Percentiles rank a stretch among this genome's conserved stretches.
Evolutionary conservation across 2,329 filamentous ascomycete genomes (phyloP).

Genomic region (Fusarium sp.): DNA sequence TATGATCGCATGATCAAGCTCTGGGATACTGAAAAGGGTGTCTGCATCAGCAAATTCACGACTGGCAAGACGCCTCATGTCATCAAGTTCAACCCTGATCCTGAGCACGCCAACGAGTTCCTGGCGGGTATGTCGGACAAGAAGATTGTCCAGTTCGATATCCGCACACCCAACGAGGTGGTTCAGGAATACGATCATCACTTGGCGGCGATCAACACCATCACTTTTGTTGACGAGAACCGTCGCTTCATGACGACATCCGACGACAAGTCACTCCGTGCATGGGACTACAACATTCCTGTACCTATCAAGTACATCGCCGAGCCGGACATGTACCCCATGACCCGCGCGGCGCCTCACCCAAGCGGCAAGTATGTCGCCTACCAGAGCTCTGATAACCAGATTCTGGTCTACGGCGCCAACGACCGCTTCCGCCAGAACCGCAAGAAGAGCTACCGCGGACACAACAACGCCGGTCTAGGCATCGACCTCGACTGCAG

Average conservation of each 20-base stretch:
- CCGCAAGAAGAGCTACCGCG: conserved; percentile 93
- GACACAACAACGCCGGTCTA: conserved; percentile 95
- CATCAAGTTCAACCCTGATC: conserved; percentile 86
- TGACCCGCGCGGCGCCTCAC: conserved; percentile 84
- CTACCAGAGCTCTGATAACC: conserved; percentile 93
- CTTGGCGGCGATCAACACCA: conserved; percentile 95
- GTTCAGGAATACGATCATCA: conserved; percentile 99
- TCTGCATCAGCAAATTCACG: conserved; percentile 85
- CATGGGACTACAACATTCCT: conserved; percentile 98
- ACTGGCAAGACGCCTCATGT: conserved; percentile 96
- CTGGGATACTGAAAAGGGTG: conserved; percentile 96
- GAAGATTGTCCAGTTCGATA: conserved; percentile 98
- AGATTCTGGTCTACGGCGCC: conserved; percentile 93
- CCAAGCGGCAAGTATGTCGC: conserved; percentile 93
- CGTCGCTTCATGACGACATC: conserved; percentile 97
- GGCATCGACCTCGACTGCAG: conserved; percentile 88
- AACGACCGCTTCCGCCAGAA: conserved; percentile 98
- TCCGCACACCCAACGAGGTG: conserved; percentile 74
- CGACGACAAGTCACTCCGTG: conserved; percentile 93
- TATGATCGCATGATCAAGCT: conserved; percentile 97
- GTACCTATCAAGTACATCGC: conserved; percentile 99
- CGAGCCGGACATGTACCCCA: conserved; percentile 96
- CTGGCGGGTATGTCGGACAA: conserved; percentile 97
- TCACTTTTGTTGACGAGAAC: conserved; percentile 94
- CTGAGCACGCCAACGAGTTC: conserved; percentile 83